A percentile compares a stretch with the other conserved stretches of the same genome.
These are phyloP conservation scores for Monilinia fructicola DNA, from an alignment of 2,329 filamentous ascomycete species.

Conservation along the genomic window DNA sequence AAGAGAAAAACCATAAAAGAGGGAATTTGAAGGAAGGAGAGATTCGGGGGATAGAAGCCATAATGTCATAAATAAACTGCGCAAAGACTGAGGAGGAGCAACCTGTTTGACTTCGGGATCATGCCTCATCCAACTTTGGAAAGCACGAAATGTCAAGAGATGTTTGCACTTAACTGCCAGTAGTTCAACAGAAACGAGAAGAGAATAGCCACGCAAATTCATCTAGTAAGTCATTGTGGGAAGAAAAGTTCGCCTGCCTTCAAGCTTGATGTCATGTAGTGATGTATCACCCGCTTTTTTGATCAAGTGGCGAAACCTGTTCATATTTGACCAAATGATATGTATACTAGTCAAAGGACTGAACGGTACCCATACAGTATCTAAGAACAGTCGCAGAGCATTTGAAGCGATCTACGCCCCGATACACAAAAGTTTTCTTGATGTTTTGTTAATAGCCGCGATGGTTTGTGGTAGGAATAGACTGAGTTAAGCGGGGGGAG, in stretches of 20 bases:
- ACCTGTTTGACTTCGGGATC: not conserved
- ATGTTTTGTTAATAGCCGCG: not conserved
- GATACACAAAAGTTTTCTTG: not conserved
- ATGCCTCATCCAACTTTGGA: conserved; percentile 1
- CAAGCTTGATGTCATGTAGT: not conserved
- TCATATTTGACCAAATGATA: conserved; percentile 3
- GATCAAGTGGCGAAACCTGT: conserved; percentile 4
- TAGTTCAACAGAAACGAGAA: not conserved
- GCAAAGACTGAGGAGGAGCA: not conserved
- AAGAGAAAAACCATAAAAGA: not conserved
- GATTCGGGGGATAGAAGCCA: not conserved
- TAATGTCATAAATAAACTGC: not conserved
- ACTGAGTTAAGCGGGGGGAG: too few species aligned
- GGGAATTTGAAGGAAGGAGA: not conserved
- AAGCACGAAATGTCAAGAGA: not conserved
- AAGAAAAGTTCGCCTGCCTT: not conserved
- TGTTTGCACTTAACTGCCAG: not conserved
- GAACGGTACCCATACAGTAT: not conserved
- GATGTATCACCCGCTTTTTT: not conserved
- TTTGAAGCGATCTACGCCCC: not conserved
- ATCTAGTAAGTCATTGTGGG: not conserved
- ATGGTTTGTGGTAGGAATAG: conserved; percentile 5
- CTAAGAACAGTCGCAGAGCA: not conserved
- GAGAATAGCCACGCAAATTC: not conserved
- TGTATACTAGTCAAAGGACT: not conserved